Evolutionary conservation across 805 yeast species (phyloP).

Genomic region (Ogataea thermomethanolica): DNA sequence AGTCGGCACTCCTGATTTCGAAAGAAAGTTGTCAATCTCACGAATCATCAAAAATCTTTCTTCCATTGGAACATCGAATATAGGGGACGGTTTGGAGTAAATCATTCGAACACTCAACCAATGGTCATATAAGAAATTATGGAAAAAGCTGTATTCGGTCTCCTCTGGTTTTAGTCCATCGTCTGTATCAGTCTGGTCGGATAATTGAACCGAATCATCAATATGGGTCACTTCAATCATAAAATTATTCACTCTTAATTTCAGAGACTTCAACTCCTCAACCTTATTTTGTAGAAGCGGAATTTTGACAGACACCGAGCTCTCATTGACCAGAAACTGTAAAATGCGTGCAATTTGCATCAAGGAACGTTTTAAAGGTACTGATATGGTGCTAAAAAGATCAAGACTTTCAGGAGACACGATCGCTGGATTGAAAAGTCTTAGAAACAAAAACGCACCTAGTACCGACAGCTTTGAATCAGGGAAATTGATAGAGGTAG

Average conservation of each 20-base stretch:
- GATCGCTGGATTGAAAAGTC: slow-evolving; percentile 84
- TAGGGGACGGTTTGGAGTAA: slow-evolving; percentile 18
- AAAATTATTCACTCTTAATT: slow-evolving; percentile 38
- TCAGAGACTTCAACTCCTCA: slow-evolving; percentile 40
- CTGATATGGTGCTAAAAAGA: slow-evolving; percentile 17
- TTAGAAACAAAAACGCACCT: slow-evolving; percentile 80
- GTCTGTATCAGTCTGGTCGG: slow-evolving; percentile 11
- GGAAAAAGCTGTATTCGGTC: slow-evolving; percentile 37
- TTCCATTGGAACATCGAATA: slow-evolving; percentile 13
- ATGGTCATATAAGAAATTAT: slow-evolving; percentile 47
- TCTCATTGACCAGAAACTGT: slow-evolving; percentile 84
- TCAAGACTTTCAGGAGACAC: slow-evolving; percentile 72
- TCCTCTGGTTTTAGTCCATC: slow-evolving; percentile 27
- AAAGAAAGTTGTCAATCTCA: slow-evolving; percentile 45
- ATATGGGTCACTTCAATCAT: slow-evolving; percentile 32
- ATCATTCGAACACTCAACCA: slow-evolving; percentile 34
- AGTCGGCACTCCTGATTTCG: slow-evolving; percentile 56
- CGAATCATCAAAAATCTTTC: slow-evolving; percentile 31
- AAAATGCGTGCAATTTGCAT: slow-evolving; percentile 78
- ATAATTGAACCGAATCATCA: slow-evolving; percentile 8
- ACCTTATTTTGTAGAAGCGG: slow-evolving; percentile 41
- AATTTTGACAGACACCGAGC: slow-evolving; percentile 63
- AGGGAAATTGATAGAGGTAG: slow-evolving; percentile 61
- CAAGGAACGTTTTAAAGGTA: slow-evolving; percentile 53
- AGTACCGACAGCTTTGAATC: slow-evolving; percentile 67